Conservation (phyloP, 495 filamentous ascomycete species). For the Aspergillus heteromorphus region DNA sequence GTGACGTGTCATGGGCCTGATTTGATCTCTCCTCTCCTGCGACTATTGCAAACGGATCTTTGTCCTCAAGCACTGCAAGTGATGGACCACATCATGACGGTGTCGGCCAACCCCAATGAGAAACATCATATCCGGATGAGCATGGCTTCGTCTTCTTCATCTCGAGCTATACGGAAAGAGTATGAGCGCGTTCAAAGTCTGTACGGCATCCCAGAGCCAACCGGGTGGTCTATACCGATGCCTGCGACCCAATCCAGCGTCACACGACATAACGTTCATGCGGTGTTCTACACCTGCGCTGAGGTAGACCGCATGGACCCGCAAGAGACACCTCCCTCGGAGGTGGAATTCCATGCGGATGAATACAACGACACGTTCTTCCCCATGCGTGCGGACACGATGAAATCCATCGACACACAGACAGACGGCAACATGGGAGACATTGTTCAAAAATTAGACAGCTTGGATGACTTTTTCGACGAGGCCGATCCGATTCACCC, state of each 20-base stretch:
- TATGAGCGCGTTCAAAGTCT: conserved; percentile 91
- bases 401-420: conserved; percentile 83
- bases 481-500: conserved; percentile 50
- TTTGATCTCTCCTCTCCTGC: conserved; percentile 86
- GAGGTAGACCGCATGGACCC: conserved; percentile 54
- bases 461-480: conserved; percentile 93
- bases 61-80: conserved; percentile 88
- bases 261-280: conserved; percentile 89
- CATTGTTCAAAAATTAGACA: conserved; percentile 84
- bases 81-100: conserved; percentile 88
- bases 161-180: conserved; percentile 80
- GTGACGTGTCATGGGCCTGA: conserved; percentile 90
- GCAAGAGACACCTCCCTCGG: conserved; percentile 65
- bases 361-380: conserved; percentile 80
- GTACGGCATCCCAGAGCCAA: conserved; percentile 93
- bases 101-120: conserved; percentile 89
- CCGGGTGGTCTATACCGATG: conserved; percentile 93
- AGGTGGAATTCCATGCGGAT: conserved; percentile 87
- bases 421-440: conserved; percentile 75
- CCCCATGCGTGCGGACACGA: conserved; percentile 75
- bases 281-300: conserved; percentile 86
- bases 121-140: conserved; percentile 94
- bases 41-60: conserved; percentile 87
- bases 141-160: conserved; percentile 74
- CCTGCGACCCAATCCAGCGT: conserved; percentile 80